Evolutionary conservation across 768 basidiomycete species (phyloP), one percentile per base, ranked within the genome.

Genomic region (Pulveroboletus sp.): DNA sequence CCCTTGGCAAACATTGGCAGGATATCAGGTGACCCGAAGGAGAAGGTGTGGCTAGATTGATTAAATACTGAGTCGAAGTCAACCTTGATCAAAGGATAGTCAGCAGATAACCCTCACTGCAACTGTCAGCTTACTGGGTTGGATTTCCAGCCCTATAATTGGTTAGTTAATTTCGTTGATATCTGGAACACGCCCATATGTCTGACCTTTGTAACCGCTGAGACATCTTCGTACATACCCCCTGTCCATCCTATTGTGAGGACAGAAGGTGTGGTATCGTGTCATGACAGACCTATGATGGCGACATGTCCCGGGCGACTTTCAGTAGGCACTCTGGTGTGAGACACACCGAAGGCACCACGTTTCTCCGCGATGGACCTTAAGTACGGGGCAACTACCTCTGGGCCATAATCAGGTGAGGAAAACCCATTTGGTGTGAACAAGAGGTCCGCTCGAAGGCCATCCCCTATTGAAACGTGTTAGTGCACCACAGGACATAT

Each of bases 221-320:
- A 88, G 4, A 89, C 89, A 55, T 93, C 89, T 66, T 93, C 90
- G 61, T 92, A 91, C 89, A 93, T 92, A 3, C 90, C 90, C 27
- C 81, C 81, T 84, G 45, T n/a, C n/a, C 26, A 40, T n/a, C 12
- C 20, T 9, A 16, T 55, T 22, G 29, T 57, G 40, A 52, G 42
- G n/a, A 47, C 4, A 20, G 51, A 46, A 39, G 12, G 19, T 5
- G n/a, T 37, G 13, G 27, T 2, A 38, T 16, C 35, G 7, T 31
- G 34, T 3, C 39, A 57, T 3, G 41, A 57, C 69, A 12, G 54
- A 81, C 86, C 91, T 53, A 93, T 91, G 45, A 93, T 79, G 19
- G 91, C 90, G 22, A 93, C 89, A 63, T 93, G 91, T 9, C 91
- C 91, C 2, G 91, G 90, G 20, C 91, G 71, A 63, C 86, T 89